phyloP scores from a whole-genome alignment of 2,329 filamentous ascomycete genomes.

The Aspergillus hiratsukae region DNA sequence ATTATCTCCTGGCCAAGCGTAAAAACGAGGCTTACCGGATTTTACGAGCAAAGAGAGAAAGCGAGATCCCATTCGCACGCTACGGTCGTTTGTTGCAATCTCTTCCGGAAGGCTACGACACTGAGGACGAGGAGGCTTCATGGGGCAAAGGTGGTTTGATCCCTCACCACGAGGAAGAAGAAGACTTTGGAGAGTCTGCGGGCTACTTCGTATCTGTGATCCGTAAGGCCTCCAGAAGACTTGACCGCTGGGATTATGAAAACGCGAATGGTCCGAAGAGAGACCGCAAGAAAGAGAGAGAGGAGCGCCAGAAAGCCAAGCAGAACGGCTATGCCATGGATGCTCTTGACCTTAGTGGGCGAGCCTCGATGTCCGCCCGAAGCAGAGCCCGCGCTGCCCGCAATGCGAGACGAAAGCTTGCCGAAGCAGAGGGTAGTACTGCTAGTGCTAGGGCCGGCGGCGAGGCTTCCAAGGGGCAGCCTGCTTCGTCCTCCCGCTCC shows the following conservation, averaged over 20 bases:
- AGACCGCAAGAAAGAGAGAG: constrained; percentile 34
- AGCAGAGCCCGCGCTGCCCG: constrained; percentile 21
- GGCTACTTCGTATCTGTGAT: constrained; percentile 41
- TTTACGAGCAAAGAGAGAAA: constrained; percentile 35
- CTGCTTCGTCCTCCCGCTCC: constrained; percentile 17
- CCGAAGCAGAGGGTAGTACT: constrained; percentile 18
- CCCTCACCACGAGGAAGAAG: constrained; percentile 39
- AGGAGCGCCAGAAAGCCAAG: constrained; percentile 34
- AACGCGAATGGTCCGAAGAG: constrained; percentile 35
- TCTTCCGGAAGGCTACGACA: constrained; percentile 44
- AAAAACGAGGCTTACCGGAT: constrained; percentile 35
- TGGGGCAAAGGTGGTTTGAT: constrained; percentile 42
- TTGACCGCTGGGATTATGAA: constrained; percentile 45
- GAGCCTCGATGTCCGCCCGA: constrained; percentile 18
- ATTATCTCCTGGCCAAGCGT: constrained; percentile 44
- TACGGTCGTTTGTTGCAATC: constrained; percentile 40
- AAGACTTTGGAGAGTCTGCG: constrained; percentile 47
- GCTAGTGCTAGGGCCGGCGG: constrained; percentile 15
- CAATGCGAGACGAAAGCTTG: constrained; percentile 28
- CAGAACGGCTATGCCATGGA: constrained; percentile 19
- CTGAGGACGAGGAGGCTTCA: constrained; percentile 41
- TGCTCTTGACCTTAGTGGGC: constrained; percentile 12
- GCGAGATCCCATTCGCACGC: constrained; percentile 36
- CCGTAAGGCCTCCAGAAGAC: constrained; percentile 38
- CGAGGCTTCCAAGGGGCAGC: constrained; percentile 14